A percentile compares a stretch with the other conserved stretches of the same genome.
phyloP scores from a whole-genome alignment of 495 filamentous ascomycete species.

The Tuber umbilicatum region DNA sequence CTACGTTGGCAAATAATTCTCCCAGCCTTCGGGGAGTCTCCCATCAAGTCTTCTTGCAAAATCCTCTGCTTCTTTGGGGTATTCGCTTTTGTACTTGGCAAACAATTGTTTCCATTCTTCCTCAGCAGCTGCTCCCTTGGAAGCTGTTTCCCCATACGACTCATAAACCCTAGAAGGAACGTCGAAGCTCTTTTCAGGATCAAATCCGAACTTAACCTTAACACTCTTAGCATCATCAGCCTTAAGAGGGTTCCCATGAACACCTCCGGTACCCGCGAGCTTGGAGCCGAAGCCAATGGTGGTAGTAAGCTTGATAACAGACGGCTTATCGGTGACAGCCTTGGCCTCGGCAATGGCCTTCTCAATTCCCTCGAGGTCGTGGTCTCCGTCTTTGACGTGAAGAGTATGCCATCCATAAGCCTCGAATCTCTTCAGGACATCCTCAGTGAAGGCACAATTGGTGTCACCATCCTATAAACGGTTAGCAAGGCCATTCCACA shows the following conservation, averaged over 20 bases:
- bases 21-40: conserved; percentile 92
- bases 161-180: conserved; percentile 96
- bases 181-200: conserved; percentile 86
- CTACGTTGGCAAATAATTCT: conserved; percentile 74
- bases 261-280: conserved; percentile 84
- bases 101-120: conserved; percentile 93
- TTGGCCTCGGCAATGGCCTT: conserved; percentile 76
- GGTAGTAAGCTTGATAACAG: conserved; percentile 93
- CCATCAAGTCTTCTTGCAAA: conserved; percentile 72
- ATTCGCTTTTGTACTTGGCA: conserved; percentile 70
- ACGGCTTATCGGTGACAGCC: conserved; percentile 89
- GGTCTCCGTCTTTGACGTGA: conserved; percentile 81
- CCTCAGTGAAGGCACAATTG: conserved; percentile 92
- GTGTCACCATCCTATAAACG: conserved; percentile 73
- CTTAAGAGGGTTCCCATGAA: conserved; percentile 94
- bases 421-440: conserved; percentile 92
- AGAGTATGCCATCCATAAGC: conserved; percentile 94
- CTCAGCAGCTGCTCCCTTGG: conserved; percentile 82
- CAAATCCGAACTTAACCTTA: conserved; percentile 91
- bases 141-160: conserved; percentile 69
- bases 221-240: conserved; percentile 82
- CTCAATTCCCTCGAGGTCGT: conserved; percentile 82
- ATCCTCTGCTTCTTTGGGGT: conserved; percentile 70
- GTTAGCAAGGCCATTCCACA: conserved; percentile 14
- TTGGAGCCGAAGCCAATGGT: conserved; percentile 97